Percentiles rank a stretch among this genome's conserved stretches.
Evolutionary conservation across 1,139 yeast genomes (phyloP).

Genomic region (Hyphopichia khmerensis): DNA sequence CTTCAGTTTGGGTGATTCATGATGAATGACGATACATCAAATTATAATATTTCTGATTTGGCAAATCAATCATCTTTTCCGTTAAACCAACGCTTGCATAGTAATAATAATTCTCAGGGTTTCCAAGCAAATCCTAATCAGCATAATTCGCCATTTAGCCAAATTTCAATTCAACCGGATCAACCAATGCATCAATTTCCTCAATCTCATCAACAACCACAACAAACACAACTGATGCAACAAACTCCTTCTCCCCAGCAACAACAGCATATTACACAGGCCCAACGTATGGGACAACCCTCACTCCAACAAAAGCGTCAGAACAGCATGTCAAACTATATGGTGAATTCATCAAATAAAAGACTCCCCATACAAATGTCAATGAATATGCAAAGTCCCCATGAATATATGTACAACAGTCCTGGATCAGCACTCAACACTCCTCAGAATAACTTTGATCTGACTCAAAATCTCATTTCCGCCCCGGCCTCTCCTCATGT

Average conservation of each 20-base stretch:
- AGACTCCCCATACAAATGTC: conserved; percentile 29
- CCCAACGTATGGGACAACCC: conserved; percentile 2
- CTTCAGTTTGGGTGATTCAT: not conserved
- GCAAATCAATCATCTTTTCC: not conserved
- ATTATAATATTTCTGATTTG: not conserved
- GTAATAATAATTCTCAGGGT: not conserved
- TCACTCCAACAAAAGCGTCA: conserved; percentile 40
- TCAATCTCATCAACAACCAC: not conserved
- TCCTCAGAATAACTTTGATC: conserved; percentile 5
- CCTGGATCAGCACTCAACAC: not conserved
- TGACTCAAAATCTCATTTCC: conserved; percentile 5
- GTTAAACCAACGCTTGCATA: not conserved
- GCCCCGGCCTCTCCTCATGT: conserved; percentile 6
- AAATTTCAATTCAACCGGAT: not conserved
- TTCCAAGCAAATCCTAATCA: not conserved
- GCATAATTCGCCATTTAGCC: not conserved
- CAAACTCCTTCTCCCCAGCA: not conserved
- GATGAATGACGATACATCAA: conserved; percentile 1
- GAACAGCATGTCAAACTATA: conserved; percentile 36
- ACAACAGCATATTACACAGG: not conserved
- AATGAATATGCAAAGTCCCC: conserved; percentile 15
- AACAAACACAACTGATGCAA: not conserved
- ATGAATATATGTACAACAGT: conserved; percentile 8
- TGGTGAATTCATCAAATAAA: conserved; percentile 34
- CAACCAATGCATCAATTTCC: not conserved